These are phyloP conservation scores for Plantago major DNA, from an alignment of 257 asterid genomes.

Conservation along the genomic window DNA sequence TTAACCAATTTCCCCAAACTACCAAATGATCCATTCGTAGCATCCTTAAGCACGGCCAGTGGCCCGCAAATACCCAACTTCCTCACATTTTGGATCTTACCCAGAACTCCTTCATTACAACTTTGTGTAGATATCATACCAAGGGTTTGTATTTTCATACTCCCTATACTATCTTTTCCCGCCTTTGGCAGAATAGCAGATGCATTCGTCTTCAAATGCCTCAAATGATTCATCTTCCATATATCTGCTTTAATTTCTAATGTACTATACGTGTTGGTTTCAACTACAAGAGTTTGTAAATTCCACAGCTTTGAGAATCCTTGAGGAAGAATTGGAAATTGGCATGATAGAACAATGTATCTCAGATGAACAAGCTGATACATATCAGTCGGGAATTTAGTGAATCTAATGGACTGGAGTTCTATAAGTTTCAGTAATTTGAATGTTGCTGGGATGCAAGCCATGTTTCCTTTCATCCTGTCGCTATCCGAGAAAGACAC, in stretches of 20 bases:
- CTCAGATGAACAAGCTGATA: conserved; percentile 26
- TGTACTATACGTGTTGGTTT: conserved; percentile 18
- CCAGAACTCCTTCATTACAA: conserved; percentile 27
- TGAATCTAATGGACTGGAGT: conserved; percentile 15
- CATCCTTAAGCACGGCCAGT: conserved; percentile 10
- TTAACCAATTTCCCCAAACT: conserved; percentile 24
- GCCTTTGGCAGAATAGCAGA: not conserved
- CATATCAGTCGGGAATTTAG: conserved; percentile 26
- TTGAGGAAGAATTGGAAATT: conserved; percentile 23
- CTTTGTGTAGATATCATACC: conserved; percentile 22
- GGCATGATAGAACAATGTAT: conserved; percentile 21
- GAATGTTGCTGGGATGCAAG: conserved; percentile 24
- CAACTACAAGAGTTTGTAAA: conserved; percentile 26
- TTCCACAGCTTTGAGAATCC: conserved; percentile 30
- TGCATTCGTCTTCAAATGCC: conserved; percentile 29
- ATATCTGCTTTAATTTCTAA: conserved; percentile 27
- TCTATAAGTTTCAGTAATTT: conserved; percentile 26
- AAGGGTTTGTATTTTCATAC: conserved; percentile 26
- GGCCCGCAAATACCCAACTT: conserved; percentile 31
- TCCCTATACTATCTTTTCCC: conserved; percentile 21
- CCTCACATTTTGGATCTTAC: conserved; percentile 26
- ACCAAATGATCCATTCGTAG: conserved; percentile 20
- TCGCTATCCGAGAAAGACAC: not conserved
- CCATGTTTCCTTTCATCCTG: conserved; percentile 17
- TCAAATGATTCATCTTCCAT: conserved; percentile 28